A percentile compares a stretch with the other conserved stretches of the same genome.
phyloP scores from a whole-genome alignment of 2,329 filamentous ascomycete species.

The Septoria linicola region DNA sequence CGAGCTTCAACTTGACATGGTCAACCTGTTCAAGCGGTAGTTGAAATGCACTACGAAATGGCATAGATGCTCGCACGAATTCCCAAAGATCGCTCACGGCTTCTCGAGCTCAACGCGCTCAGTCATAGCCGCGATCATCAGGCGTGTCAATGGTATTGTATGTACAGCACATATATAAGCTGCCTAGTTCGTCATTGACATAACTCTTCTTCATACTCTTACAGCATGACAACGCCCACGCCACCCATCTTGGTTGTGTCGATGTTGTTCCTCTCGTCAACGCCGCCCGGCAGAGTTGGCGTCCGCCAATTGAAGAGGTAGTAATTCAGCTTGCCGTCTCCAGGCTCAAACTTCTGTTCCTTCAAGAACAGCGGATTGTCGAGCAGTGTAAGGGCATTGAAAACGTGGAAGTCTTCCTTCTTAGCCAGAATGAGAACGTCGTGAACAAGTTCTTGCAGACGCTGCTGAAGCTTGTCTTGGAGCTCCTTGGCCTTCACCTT shows the following conservation, averaged over 20 bases:
- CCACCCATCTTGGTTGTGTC: conserved; percentile 79
- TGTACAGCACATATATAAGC: no score
- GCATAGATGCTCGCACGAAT: no score
- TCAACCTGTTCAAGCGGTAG: no score
- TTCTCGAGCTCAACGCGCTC: no score
- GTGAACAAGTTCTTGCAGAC: conserved; percentile 75
- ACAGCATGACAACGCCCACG: conserved; percentile 84
- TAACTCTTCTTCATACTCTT: conserved; percentile 26
- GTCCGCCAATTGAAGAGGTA: conserved; percentile 98
- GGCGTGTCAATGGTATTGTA: no score
- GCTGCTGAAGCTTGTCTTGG: conserved; percentile 65
- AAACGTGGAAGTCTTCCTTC: conserved; percentile 82
- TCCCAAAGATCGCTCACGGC: no score
- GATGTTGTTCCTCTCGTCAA: conserved; percentile 74
- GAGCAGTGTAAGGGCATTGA: conserved; percentile 90
- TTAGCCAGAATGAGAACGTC: conserved; percentile 89
- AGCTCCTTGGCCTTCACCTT: conserved; percentile 50
- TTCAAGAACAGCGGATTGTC: conserved; percentile 93
- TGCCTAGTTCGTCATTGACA: background rate
- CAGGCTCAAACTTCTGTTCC: conserved; percentile 89
- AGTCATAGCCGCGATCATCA: no score
- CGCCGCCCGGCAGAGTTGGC: conserved; percentile 78
- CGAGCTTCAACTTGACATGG: no score
- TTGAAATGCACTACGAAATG: no score
- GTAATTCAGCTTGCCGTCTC: conserved; percentile 92